Evolutionary conservation across 192 early-diverging fungal genomes (phyloP).

Genomic region (Glomus cerebriforme): DNA sequence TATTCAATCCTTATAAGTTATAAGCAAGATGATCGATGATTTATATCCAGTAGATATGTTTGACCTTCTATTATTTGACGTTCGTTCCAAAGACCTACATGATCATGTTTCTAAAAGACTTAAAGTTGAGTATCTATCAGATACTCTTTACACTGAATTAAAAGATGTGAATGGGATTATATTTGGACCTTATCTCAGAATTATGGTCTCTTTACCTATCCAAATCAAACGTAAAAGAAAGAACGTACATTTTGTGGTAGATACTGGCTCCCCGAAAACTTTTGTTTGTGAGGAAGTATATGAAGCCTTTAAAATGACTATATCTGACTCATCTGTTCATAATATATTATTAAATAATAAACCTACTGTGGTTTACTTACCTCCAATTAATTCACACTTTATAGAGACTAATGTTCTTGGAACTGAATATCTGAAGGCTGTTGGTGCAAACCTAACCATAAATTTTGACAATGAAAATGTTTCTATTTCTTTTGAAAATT

Average conservation of each 20-base stretch:
- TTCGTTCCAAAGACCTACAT: constrained; percentile 15
- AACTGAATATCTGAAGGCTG: not conserved
- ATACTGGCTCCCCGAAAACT: not conserved
- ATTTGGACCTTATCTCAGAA: not conserved
- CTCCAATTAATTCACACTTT: not conserved
- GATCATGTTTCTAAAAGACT: constrained; percentile 8
- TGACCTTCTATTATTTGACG: not conserved
- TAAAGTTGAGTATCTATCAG: constrained; percentile 5
- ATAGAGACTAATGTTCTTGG: not conserved
- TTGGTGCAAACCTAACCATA: not conserved
- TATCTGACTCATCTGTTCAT: not conserved
- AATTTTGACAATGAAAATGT: not conserved
- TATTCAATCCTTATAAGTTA: too few relatives aligned
- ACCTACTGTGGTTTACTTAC: not conserved
- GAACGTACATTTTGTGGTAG: not conserved
- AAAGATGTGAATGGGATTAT: not conserved
- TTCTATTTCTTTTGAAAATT: not conserved
- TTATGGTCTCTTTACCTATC: not conserved
- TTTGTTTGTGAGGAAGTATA: constrained; percentile 7
- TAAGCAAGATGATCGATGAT: too few relatives aligned
- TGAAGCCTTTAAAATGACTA: not conserved
- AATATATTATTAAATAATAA: constrained; percentile 8
- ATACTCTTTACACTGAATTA: not conserved
- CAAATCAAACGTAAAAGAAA: constrained; percentile 5
- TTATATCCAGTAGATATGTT: too few relatives aligned